Conservation (phyloP, 805 yeast genomes). For the Lachancea nothofagi region DNA sequence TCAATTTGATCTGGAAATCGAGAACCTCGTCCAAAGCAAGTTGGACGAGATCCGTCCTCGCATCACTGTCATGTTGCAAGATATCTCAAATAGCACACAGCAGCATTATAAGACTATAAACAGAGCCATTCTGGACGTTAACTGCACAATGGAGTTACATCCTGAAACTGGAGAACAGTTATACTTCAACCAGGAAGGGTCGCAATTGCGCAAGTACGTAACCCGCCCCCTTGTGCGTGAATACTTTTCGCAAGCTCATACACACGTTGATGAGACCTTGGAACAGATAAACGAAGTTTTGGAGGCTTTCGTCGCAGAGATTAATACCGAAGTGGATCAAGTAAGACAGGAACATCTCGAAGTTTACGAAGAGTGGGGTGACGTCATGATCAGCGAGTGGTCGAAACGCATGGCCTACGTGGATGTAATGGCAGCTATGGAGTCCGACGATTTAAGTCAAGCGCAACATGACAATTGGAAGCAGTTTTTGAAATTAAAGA, state of each 20-base stretch:
- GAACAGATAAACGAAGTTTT: constrained; percentile 33
- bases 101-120: constrained; percentile 27
- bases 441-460: constrained; percentile 28
- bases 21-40: constrained; percentile 25
- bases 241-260: constrained; percentile 32
- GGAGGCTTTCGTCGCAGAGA: constrained; percentile 26
- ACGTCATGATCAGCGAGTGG: constrained; percentile 58
- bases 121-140: constrained; percentile 35
- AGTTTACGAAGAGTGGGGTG: constrained; percentile 68
- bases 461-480: constrained; percentile 47
- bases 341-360: constrained; percentile 49
- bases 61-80: constrained; percentile 34
- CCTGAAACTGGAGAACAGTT: constrained; percentile 32
- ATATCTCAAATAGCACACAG: constrained; percentile 27
- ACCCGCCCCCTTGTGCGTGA: constrained; percentile 46
- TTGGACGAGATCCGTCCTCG: constrained; percentile 27
- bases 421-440: constrained; percentile 28
- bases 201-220: constrained; percentile 35
- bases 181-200: constrained; percentile 33
- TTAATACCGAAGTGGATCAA: constrained; percentile 34
- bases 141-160: constrained; percentile 31
- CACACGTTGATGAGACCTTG: constrained; percentile 28
- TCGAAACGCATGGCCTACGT: constrained; percentile 49
- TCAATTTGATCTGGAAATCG: constrained; percentile 37
- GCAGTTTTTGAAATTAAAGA: constrained; percentile 52